These are phyloP conservation scores for Verticillium klebahnii DNA, from an alignment of 2,329 filamentous ascomycete genomes.

Conservation along the genomic window DNA sequence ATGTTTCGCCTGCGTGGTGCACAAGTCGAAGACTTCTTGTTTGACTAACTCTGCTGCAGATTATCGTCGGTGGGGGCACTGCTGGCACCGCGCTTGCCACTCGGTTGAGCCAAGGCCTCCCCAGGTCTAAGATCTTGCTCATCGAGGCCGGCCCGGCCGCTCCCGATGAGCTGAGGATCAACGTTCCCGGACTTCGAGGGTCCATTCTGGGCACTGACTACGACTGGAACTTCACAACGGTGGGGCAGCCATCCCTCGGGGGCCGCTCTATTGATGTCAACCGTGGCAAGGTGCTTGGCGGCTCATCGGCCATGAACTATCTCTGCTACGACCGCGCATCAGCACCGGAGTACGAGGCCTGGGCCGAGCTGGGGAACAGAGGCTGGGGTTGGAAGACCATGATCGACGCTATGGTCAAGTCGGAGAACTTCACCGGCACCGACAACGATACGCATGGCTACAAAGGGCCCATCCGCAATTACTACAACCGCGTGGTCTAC, in stretches of 20 bases:
- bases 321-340: slow-evolving; percentile 31
- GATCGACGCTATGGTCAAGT: slow-evolving; percentile 22
- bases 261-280: slow-evolving; percentile 34
- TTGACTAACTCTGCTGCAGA: not conserved
- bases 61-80: slow-evolving; percentile 12
- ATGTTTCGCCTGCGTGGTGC: not conserved
- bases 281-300: slow-evolving; percentile 44
- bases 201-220: slow-evolving; percentile 19
- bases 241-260: slow-evolving; percentile 32
- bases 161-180: slow-evolving; percentile 23
- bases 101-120: slow-evolving; percentile 25
- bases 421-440: slow-evolving; percentile 19
- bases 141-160: slow-evolving; percentile 23
- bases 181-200: slow-evolving; percentile 25
- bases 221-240: slow-evolving; percentile 40
- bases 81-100: slow-evolving; percentile 11
- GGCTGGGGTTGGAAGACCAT: slow-evolving; percentile 33
- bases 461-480: slow-evolving; percentile 15
- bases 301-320: slow-evolving; percentile 41
- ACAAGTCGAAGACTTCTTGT: not conserved
- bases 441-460: slow-evolving; percentile 13
- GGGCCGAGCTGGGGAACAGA: slow-evolving; percentile 27
- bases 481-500: slow-evolving; percentile 9
- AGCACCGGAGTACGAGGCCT: slow-evolving; percentile 29
- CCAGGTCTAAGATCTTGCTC: slow-evolving; percentile 21